phyloP scores from a whole-genome alignment of 1,284 basidiomycete genomes.

The Boletus calvinii region DNA sequence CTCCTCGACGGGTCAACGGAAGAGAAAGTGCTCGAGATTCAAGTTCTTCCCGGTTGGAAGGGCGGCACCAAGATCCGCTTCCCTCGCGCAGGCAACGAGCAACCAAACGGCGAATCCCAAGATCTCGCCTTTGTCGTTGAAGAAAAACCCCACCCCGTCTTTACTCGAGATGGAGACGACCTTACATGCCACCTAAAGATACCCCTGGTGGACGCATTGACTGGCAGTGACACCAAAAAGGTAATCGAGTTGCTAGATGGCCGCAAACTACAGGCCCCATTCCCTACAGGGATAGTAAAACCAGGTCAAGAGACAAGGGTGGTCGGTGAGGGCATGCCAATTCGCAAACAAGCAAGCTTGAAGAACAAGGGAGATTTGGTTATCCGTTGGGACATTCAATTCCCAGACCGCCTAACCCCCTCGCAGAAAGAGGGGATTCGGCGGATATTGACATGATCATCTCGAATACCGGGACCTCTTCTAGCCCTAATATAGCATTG shows the following conservation, averaged over 20 bases:
- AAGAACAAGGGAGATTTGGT: conserved; percentile 82
- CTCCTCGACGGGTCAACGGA: conserved; percentile 73
- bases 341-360: conserved; percentile 73
- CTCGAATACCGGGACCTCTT: conserved; percentile 1
- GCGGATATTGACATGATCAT: conserved; percentile 57
- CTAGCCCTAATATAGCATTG: conserved; percentile 14
- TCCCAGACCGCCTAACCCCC: conserved; percentile 74
- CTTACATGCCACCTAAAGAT: conserved; percentile 64
- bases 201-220: conserved; percentile 83
- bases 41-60: conserved; percentile 86
- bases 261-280: conserved; percentile 64
- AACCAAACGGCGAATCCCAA: conserved; percentile 69
- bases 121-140: conserved; percentile 90
- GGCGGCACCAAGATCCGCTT: conserved; percentile 92
- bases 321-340: conserved; percentile 86
- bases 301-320: conserved; percentile 75
- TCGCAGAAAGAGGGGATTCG: conserved; percentile 78
- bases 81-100: conserved; percentile 84
- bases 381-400: conserved; percentile 81
- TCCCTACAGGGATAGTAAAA: conserved; percentile 74
- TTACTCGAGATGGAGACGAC: conserved; percentile 81
- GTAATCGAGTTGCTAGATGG: conserved; percentile 77
- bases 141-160: conserved; percentile 81
- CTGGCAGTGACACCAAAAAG: conserved; percentile 50
- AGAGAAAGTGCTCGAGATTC: conserved; percentile 89